phyloP scores from a whole-genome alignment of 1,139 yeast species.

The Casaregolazyma suthepensis region DNA sequence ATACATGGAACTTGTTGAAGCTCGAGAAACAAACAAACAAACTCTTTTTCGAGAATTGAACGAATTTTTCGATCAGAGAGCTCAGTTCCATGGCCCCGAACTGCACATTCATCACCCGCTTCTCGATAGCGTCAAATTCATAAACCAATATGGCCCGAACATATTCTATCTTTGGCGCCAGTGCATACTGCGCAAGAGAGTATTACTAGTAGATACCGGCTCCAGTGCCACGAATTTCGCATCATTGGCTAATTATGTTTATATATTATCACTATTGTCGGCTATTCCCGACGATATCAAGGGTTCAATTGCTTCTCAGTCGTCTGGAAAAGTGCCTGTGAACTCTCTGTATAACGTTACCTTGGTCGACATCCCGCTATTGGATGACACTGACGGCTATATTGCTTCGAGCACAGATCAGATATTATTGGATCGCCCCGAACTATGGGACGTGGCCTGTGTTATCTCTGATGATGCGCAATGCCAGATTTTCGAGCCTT shows the following conservation, averaged over 20 bases:
- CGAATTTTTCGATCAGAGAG: conserved; percentile 5
- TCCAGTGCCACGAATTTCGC: neutral
- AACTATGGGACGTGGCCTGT: conserved; percentile 47
- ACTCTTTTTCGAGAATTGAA: conserved; percentile 8
- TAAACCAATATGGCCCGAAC: conserved; percentile 62
- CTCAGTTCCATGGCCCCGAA: conserved; percentile 7
- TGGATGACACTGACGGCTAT: conserved; percentile 31
- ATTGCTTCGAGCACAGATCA: conserved; percentile 72
- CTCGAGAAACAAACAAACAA: neutral
- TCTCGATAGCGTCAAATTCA: conserved; percentile 41
- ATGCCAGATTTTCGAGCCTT: conserved; percentile 2
- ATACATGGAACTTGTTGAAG: conserved; percentile 30
- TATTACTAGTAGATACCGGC: conserved; percentile 46
- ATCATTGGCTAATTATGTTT: conserved; percentile 34
- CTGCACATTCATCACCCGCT: conserved; percentile 43
- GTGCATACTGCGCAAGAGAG: conserved; percentile 54
- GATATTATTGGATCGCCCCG: conserved; percentile 50
- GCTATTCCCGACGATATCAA: conserved; percentile 39
- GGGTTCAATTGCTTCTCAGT: conserved; percentile 20
- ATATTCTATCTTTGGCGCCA: conserved; percentile 67
- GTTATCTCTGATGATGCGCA: conserved; percentile 10
- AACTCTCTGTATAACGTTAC: conserved; percentile 62
- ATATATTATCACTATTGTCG: conserved; percentile 44
- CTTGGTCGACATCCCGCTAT: conserved; percentile 43
- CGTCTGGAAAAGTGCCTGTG: conserved; percentile 29